Evolutionary conservation across 2,329 filamentous ascomycete species (phyloP).

Genomic region (Achaetomium macrosporum): DNA sequence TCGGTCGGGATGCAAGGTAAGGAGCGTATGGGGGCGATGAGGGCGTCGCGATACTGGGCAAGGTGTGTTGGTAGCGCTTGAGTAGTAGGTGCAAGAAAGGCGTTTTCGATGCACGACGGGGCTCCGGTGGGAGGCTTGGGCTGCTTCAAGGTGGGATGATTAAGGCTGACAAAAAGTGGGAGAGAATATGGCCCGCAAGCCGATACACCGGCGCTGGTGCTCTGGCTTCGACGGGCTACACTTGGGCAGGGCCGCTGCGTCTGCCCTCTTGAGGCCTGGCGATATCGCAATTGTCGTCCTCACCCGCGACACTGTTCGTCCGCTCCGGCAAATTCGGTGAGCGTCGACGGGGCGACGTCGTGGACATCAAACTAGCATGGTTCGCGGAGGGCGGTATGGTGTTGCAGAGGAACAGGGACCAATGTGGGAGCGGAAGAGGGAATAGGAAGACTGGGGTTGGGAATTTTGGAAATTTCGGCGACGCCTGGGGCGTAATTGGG

Average conservation of each 20-base stretch:
- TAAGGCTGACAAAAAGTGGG: constrained; percentile 2
- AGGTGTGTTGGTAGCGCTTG: no score
- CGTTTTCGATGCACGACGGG: neutral
- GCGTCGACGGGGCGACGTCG: constrained; percentile 24
- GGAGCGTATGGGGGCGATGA: no score
- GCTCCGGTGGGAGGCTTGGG: neutral
- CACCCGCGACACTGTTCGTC: constrained; percentile 22
- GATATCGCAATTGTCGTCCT: constrained; percentile 21
- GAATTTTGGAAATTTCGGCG: constrained; percentile 27
- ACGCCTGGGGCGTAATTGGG: constrained; percentile 25
- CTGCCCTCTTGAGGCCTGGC: constrained; percentile 12
- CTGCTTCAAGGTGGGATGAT: no score
- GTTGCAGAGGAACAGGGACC: constrained; percentile 17
- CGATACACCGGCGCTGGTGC: no score
- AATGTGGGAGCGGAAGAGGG: constrained; percentile 18
- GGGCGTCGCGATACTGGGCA: no score
- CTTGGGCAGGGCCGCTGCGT: neutral
- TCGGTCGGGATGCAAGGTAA: no score
- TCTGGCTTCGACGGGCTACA: no score
- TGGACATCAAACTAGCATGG: constrained; percentile 26
- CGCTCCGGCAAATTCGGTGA: constrained; percentile 25
- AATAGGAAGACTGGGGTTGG: constrained; percentile 22
- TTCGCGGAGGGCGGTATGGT: constrained; percentile 16
- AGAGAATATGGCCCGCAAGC: neutral
- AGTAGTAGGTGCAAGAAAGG: no score